Percentiles rank a stretch among this genome's conserved stretches.
phyloP scores from a whole-genome alignment of 163 green algal species.

The Chloroidium sp. region DNA sequence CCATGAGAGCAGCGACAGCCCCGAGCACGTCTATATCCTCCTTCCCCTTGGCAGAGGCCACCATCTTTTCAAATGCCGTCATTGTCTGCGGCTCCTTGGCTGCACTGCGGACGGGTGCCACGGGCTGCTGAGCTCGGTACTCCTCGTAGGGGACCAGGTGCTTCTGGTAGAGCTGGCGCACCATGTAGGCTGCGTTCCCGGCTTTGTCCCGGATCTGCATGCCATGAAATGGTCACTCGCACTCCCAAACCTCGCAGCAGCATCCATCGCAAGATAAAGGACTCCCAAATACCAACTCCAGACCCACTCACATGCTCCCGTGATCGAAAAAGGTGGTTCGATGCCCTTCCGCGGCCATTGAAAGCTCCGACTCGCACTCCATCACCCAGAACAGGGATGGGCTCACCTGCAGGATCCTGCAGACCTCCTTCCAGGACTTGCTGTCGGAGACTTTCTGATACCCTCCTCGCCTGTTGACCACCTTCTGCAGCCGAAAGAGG shows the following conservation, averaged over 20 bases:
- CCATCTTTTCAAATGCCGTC: not conserved
- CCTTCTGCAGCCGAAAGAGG: constrained; percentile 51
- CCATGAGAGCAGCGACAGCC: constrained; percentile 15
- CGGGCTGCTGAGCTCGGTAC: constrained; percentile 23
- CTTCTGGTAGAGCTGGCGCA: constrained; percentile 71
- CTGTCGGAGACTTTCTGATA: constrained; percentile 56
- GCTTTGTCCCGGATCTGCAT: constrained; percentile 38
- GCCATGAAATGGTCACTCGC: no score
- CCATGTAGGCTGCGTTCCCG: constrained; percentile 47
- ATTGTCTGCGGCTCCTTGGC: no score
- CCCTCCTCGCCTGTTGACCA: constrained; percentile 57
- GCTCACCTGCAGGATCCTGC: constrained; percentile 49
- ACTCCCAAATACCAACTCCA: no score
- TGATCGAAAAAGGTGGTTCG: no score
- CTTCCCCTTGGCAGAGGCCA: constrained; percentile 1
- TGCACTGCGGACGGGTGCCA: not conserved
- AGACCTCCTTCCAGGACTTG: constrained; percentile 70
- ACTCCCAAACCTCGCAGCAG: no score
- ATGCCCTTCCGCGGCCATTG: no score
- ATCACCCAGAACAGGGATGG: no score
- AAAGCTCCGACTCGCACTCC: no score
- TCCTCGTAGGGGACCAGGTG: constrained; percentile 72
- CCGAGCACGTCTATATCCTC: constrained; percentile 42
- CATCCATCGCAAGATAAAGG: no score
- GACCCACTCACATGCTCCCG: no score